phyloP scores from a whole-genome alignment of 805 yeast species.

The Myxozyma melibiosi region DNA sequence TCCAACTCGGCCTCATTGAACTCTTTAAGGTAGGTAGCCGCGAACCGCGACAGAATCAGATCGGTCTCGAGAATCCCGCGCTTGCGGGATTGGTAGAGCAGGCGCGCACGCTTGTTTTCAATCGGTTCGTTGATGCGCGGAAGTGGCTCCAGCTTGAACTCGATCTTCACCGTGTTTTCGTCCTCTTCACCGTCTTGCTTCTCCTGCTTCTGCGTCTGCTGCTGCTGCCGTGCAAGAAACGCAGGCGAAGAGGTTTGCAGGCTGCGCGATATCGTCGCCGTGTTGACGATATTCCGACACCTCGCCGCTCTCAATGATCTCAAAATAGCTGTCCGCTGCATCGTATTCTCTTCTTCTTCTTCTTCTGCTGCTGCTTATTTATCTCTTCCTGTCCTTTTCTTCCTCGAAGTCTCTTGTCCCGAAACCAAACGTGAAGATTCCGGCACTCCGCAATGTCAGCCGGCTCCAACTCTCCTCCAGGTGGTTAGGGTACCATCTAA shows the following conservation, averaged over 20 bases:
- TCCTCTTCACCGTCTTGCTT: neutral
- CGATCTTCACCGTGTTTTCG: constrained; percentile 41
- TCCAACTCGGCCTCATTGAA: constrained; percentile 68
- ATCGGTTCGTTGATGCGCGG: constrained; percentile 71
- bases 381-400: neutral
- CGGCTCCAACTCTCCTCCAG: too few relatives aligned
- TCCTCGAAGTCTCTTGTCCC: too few relatives aligned
- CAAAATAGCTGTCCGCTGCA: too few relatives aligned
- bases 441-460: too few relatives aligned
- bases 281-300: too few relatives aligned
- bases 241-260: neutral
- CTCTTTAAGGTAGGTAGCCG: constrained; percentile 65
- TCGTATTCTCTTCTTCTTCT: too few relatives aligned
- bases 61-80: constrained; percentile 96
- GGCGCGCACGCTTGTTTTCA: constrained; percentile 79
- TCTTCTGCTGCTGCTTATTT: too few relatives aligned
- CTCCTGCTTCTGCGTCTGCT: neutral
- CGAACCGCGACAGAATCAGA: constrained; percentile 78
- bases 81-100: constrained; percentile 88
- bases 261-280: neutral
- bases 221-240: neutral
- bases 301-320: too few relatives aligned
- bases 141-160: constrained; percentile 75
- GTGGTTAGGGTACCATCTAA: neutral
- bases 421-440: too few relatives aligned